phyloP scores from a whole-genome alignment of 2,329 filamentous ascomycete genomes.

The Colletotrichum truncatum region DNA sequence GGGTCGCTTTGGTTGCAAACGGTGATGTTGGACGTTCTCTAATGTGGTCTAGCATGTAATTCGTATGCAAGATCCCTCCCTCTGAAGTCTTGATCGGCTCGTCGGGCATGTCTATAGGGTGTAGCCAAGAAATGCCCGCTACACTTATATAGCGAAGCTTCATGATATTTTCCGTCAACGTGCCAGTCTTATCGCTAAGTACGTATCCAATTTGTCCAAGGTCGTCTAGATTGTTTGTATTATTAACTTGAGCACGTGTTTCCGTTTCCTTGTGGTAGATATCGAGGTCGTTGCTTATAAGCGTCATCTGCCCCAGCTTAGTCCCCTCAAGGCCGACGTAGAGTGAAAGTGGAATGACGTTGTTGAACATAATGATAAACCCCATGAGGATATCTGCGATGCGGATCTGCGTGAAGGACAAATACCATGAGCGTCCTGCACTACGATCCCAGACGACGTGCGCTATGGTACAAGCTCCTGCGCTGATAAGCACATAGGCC shows the following conservation, averaged over 20 bases:
- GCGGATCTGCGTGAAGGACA: conserved; percentile 72
- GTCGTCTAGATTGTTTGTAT: conserved; percentile 94
- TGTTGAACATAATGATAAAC: conserved; percentile 97
- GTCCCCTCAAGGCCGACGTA: conserved; percentile 91
- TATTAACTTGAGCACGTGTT: conserved; percentile 88
- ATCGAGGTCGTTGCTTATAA: conserved; percentile 81
- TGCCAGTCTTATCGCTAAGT: conserved; percentile 95
- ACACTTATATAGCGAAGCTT: conserved; percentile 92
- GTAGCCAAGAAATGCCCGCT: conserved; percentile 88
- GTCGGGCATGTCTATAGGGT: conserved; percentile 77
- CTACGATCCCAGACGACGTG: conserved; percentile 79
- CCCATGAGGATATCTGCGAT: conserved; percentile 86
- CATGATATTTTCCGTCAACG: conserved; percentile 94
- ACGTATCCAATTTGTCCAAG: conserved; percentile 89
- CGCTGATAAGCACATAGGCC: conserved; percentile 79
- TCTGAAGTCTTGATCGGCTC: conserved; percentile 37
- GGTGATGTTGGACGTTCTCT: conserved; percentile 76
- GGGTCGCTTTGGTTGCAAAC: conserved; percentile 81
- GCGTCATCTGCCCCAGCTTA: conserved; percentile 80
- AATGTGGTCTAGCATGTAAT: conserved; percentile 82
- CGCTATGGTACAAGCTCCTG: conserved; percentile 83
- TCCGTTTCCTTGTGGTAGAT: conserved; percentile 90
- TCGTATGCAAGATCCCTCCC: conserved; percentile 68
- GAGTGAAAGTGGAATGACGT: conserved; percentile 87
- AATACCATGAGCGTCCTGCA: conserved; percentile 80